A percentile compares a stretch with the other conserved stretches of the same genome.
phyloP scores from a whole-genome alignment of 2,329 filamentous ascomycete genomes.

The Colletotrichum phormii region DNA sequence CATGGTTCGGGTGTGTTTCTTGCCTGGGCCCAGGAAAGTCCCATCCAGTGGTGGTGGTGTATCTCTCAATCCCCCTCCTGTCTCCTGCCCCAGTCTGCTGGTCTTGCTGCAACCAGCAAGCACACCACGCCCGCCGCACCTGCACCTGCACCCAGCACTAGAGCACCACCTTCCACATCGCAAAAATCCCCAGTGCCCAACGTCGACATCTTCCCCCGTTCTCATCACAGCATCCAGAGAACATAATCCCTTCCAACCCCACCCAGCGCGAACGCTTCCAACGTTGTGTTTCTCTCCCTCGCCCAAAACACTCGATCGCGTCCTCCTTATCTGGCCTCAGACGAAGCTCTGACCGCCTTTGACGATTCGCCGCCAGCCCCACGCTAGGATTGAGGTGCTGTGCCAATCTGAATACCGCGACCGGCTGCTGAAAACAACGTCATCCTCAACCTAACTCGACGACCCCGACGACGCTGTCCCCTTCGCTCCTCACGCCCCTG shows the following conservation, averaged over 20 bases:
- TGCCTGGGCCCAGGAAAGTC: not conserved
- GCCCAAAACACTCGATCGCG: slow-evolving; percentile 16
- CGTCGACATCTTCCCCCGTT: slow-evolving; percentile 23
- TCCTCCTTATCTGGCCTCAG: slow-evolving; percentile 23
- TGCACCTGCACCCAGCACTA: slow-evolving; percentile 21
- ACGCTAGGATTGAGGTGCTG: slow-evolving; percentile 36
- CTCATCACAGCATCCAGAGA: slow-evolving; percentile 22
- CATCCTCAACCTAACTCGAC: slow-evolving; percentile 27
- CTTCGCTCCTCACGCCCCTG: slow-evolving; percentile 26
- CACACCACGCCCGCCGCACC: slow-evolving; percentile 6
- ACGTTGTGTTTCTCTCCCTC: slow-evolving; percentile 1
- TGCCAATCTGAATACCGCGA: slow-evolving; percentile 35
- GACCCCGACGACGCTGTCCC: slow-evolving; percentile 24
- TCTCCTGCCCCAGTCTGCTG: not conserved
- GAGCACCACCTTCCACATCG: slow-evolving; percentile 21
- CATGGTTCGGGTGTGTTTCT: not conserved
- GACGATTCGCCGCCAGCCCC: slow-evolving; percentile 36
- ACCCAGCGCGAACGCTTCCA: slow-evolving; percentile 16
- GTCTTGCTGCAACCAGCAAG: slow-evolving; percentile 26
- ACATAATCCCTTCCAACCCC: slow-evolving; percentile 31
- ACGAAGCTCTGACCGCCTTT: slow-evolving; percentile 37
- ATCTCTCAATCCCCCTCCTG: not conserved
- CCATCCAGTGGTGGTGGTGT: not conserved
- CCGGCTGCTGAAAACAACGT: slow-evolving; percentile 36
- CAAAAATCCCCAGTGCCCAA: slow-evolving; percentile 34